These are phyloP conservation scores for Geranium brycei DNA, from an alignment of 345 rosid species.

Conservation along the genomic window DNA sequence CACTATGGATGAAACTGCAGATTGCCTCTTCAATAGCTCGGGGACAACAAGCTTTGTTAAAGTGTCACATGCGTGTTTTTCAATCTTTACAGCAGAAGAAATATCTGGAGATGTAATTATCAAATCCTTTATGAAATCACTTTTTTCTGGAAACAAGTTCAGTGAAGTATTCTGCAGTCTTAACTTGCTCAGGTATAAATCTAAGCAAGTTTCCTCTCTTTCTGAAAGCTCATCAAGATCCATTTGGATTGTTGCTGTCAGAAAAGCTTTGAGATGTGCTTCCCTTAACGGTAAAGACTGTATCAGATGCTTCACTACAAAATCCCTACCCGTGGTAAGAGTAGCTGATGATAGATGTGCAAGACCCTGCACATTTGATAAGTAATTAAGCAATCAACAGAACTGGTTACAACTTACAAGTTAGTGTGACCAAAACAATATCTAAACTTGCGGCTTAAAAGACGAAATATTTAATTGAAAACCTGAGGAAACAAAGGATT, in stretches of 20 bases:
- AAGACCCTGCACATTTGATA: conserved; percentile 43
- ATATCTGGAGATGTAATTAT: no score
- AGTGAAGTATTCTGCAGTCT: conserved; percentile 12
- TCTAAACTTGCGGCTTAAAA: background rate
- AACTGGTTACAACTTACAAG: background rate
- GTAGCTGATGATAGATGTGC: conserved; percentile 42
- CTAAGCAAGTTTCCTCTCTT: conserved; percentile 13
- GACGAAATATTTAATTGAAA: background rate
- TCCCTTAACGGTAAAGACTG: conserved; percentile 48
- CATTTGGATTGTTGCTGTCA: conserved; percentile 43
- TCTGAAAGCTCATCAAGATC: conserved; percentile 26
- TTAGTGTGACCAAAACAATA: background rate
- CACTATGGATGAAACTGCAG: conserved; percentile 37
- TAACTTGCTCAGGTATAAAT: conserved; percentile 25
- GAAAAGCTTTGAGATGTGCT: conserved; percentile 45
- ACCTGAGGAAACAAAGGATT: conserved; percentile 74
- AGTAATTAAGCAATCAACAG: background rate
- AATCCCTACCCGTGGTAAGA: conserved; percentile 32
- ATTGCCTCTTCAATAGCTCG: conserved; percentile 39
- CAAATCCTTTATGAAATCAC: background rate
- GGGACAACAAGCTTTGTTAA: conserved; percentile 22
- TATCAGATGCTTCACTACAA: conserved; percentile 34
- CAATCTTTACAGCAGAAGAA: conserved; percentile 2
- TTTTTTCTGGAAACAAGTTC: conserved; percentile 4
- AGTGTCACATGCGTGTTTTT: conserved; percentile 12